Base-by-base conservation (phyloP, 768 basidiomycete species). In the Sarcomyxa edulis region DNA sequence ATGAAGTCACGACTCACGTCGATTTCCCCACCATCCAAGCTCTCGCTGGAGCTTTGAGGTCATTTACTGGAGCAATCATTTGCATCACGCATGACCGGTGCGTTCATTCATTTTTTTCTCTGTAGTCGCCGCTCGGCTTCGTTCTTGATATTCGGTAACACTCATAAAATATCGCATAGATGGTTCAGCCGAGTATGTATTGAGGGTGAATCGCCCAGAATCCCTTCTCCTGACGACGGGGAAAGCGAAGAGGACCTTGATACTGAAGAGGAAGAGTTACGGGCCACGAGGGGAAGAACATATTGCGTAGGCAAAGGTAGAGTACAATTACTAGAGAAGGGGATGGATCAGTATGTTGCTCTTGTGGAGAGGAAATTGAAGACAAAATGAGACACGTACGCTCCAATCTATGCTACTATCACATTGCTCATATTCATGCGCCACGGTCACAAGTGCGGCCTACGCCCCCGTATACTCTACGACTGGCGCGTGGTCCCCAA, bases 1-100 rank as follows among this genome's bases (percentile, higher is more conserved):
- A 76, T 46, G 83, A 85, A 52, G 74, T 80, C 4, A 80, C 82
- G 31, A 74, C 81, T n/a, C 83, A 85, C 58, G 56, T 85, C 29
- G 82, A 85, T 53, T 64, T 68, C 28, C 68, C 71, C 18, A 82
- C 78, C 3, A 74, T 83, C 22, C 56, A 68, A 42, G 75, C 74
- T 0, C 58, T 85, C 2, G 71, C 74, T 1, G 58, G 62, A 15
- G 70, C 75, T 6, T 59, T 84, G 28, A 63, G 64, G 33, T 55
- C 52, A 10, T 84, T 68, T 47, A 58, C 55, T 19, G 81, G 83
- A 1, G 78, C 71, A 1, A 50, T 84, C 21, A 58, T 82, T 7
- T 60, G 83, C n/a, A 71, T 84, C 34, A 81, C 76, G 31, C 83
- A 85, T 49, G 83, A 85, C 47, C 62, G 74, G 52, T 65, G 45